Evolutionary conservation across 2,329 filamentous ascomycete genomes (phyloP).

Genomic region (Trichoderma sp.): DNA sequence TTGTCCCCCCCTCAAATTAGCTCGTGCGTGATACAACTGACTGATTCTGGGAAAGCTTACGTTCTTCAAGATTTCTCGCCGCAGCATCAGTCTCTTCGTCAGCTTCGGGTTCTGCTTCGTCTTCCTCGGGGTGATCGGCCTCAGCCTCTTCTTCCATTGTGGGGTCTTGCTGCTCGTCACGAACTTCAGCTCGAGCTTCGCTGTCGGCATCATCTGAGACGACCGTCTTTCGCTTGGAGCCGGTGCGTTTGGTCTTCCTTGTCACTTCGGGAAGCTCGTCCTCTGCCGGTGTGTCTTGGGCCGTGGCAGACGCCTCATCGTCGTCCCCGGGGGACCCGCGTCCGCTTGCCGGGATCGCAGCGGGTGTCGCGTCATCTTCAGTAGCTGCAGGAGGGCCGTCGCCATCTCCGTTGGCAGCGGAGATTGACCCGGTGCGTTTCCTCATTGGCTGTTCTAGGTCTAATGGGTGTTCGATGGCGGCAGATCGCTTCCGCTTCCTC

Average conservation of each 20-base stretch:
- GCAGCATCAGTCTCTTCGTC: conserved; percentile 59
- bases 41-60: conserved; percentile 40
- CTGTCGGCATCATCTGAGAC: conserved; percentile 27
- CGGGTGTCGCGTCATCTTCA: conserved; percentile 33
- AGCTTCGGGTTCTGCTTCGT: conserved; percentile 51
- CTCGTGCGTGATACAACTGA: conserved; percentile 1
- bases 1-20: conserved; percentile 23
- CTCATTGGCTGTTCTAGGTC: conserved; percentile 48
- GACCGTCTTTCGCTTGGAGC: conserved; percentile 39
- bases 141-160: conserved; percentile 43
- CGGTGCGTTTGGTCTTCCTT: conserved; percentile 43
- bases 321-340: conserved; percentile 48
- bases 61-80: conserved; percentile 62
- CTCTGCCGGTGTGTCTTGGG: conserved; percentile 30
- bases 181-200: conserved; percentile 33
- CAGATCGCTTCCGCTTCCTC: conserved; percentile 52
- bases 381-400: conserved; percentile 32
- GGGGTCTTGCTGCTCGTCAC: conserved; percentile 33
- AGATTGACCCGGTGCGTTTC: conserved; percentile 53
- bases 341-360: conserved; percentile 37
- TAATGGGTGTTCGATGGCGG: conserved; percentile 39
- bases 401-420: conserved; percentile 38
- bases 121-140: conserved; percentile 51
- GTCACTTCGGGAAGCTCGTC: conserved; percentile 33
- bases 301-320: conserved; percentile 34